These are phyloP conservation scores for Fusarium continuum DNA, from an alignment of 2,329 filamentous ascomycete genomes.

Conservation along the genomic window DNA sequence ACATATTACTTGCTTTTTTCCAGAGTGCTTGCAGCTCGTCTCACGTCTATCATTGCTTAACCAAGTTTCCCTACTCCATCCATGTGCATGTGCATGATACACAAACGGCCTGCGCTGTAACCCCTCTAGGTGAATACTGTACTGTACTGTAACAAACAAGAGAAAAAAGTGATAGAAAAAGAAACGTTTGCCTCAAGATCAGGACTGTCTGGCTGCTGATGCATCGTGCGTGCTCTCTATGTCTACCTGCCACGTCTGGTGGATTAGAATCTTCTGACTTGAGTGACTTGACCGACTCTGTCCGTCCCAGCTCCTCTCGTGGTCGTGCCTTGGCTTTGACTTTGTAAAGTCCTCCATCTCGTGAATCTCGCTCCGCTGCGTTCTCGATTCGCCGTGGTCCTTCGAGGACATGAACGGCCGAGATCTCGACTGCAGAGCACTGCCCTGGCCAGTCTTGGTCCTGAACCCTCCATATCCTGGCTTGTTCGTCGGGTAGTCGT, in stretches of 20 bases:
- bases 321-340: neutral
- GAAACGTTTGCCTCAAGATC: neutral
- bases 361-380: constrained; percentile 22
- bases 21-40: constrained; percentile 3
- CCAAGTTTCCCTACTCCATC: neutral
- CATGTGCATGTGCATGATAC: constrained; percentile 6
- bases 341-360: constrained; percentile 27
- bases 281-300: constrained; percentile 40
- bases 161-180: neutral
- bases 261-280: constrained; percentile 44
- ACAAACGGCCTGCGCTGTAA: neutral
- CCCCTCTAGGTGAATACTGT: neutral
- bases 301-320: constrained; percentile 18
- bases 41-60: neutral
- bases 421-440: constrained; percentile 20
- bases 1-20: neutral
- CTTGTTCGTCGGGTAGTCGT: constrained; percentile 35
- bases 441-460: constrained; percentile 32
- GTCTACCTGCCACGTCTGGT: constrained; percentile 45
- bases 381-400: neutral
- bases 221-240: constrained; percentile 30
- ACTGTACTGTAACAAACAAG: neutral
- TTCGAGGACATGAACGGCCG: constrained; percentile 1
- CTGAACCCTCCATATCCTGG: constrained; percentile 38
- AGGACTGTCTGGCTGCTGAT: neutral